Evolutionary conservation across 306 rosid species (phyloP).

Genomic region (Cucurbita pepo): DNA sequence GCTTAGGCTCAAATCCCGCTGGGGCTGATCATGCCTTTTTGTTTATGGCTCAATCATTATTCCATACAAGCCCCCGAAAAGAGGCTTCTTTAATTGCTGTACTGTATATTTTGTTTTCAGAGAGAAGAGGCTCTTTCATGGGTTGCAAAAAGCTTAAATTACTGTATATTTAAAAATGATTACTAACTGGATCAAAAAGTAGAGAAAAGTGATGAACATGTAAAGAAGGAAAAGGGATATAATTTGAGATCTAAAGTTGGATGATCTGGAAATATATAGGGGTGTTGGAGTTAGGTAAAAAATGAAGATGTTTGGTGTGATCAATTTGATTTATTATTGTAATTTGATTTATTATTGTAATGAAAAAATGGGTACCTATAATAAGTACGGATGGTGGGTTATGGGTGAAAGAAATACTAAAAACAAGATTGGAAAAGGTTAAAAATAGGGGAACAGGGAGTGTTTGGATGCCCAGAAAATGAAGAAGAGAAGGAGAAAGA

Average conservation of each 20-base stretch:
- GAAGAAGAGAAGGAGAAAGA: background rate
- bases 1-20: background rate
- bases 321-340: too few species aligned
- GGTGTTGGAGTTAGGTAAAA: background rate
- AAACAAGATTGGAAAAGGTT: too few species aligned
- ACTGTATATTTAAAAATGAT: background rate
- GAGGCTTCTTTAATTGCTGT: too few species aligned
- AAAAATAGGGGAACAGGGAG: background rate
- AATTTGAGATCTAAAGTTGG: background rate
- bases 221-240: background rate
- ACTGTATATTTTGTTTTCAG: too few species aligned
- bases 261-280: background rate
- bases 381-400: slow-evolving; percentile 3
- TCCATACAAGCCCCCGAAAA: background rate
- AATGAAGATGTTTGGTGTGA: background rate
- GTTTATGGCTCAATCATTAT: background rate
- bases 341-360: background rate
- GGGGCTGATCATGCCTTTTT: background rate
- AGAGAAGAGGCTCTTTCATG: background rate
- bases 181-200: background rate
- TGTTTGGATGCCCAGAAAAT: background rate
- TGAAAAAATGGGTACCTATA: background rate
- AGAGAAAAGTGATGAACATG: background rate
- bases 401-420: background rate
- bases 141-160: background rate